phyloP scores from a whole-genome alignment of 1,139 yeast species.

The Hyphopichia wangnamkhiaoensis region DNA sequence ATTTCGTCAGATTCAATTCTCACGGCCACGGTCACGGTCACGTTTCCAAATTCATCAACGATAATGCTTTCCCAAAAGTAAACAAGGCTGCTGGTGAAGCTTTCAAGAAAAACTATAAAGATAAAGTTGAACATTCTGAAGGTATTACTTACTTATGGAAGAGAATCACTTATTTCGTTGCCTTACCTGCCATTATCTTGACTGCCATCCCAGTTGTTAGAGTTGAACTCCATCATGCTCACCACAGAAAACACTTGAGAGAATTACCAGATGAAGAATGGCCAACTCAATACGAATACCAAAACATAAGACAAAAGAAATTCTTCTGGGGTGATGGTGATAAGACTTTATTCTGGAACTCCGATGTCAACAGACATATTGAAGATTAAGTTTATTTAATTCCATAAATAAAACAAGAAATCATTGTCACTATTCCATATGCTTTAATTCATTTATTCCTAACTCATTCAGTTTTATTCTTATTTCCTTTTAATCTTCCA shows the following conservation, averaged over 20 bases:
- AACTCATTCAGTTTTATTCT: neutral
- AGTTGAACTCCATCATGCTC: conserved; percentile 83
- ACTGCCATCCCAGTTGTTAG: conserved; percentile 79
- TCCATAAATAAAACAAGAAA: neutral
- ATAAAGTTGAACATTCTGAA: conserved; percentile 75
- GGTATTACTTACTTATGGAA: conserved; percentile 81
- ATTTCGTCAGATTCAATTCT: conserved; percentile 44
- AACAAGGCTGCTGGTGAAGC: conserved; percentile 46
- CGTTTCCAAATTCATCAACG: conserved; percentile 44
- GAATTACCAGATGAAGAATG: conserved; percentile 85
- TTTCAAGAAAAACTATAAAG: conserved; percentile 46
- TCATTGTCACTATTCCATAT: neutral
- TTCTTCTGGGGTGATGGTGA: conserved; percentile 99
- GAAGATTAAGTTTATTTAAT: conserved; percentile 20
- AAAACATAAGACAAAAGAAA: conserved; percentile 81
- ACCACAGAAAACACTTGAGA: conserved; percentile 80
- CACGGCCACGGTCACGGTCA: conserved; percentile 41
- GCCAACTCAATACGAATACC: conserved; percentile 89
- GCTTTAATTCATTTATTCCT: neutral
- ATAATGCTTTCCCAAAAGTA: conserved; percentile 38
- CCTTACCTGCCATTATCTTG: conserved; percentile 75
- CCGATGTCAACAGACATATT: conserved; percentile 85
- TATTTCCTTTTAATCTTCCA: too few species aligned
- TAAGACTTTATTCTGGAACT: conserved; percentile 95
- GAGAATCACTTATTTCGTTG: conserved; percentile 76